Evolutionary conservation across 2,329 filamentous ascomycete genomes (phyloP).

Genomic region (Penicillium sp.): DNA sequence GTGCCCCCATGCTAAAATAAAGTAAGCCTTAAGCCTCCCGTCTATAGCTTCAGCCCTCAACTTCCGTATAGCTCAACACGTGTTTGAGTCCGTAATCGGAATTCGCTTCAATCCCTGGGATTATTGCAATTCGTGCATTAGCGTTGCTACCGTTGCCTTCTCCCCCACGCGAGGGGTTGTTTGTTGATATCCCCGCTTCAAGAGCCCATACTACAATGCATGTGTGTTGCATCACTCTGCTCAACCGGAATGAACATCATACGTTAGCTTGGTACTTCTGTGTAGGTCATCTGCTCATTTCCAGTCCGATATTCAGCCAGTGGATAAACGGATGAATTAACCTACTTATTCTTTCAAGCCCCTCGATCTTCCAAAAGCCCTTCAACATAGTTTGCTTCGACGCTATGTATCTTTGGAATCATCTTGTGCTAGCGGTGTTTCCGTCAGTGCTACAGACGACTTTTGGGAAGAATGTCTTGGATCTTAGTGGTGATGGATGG

Average conservation of each 20-base stretch:
- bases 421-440: constrained; percentile 17
- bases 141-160: constrained; percentile 22
- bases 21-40: background rate
- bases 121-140: constrained; percentile 6
- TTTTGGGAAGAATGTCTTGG: constrained; percentile 36
- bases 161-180: constrained; percentile 6
- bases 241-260: background rate
- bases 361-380: background rate
- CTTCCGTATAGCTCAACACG: constrained; percentile 7
- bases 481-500: constrained; percentile 46
- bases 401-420: constrained; percentile 21
- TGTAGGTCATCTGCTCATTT: background rate
- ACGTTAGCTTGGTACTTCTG: background rate
- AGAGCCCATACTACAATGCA: constrained; percentile 2
- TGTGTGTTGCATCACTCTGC: background rate
- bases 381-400: background rate
- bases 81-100: constrained; percentile 5
- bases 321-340: background rate
- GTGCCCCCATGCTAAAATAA: background rate
- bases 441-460: constrained; percentile 11
- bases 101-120: constrained; percentile 6
- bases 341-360: background rate
- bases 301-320: background rate
- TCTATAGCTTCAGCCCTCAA: background rate
- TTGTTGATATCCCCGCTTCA: background rate